Conservation (phyloP, 1,284 basidiomycete genomes). For the Rhodotorula sp. region DNA sequence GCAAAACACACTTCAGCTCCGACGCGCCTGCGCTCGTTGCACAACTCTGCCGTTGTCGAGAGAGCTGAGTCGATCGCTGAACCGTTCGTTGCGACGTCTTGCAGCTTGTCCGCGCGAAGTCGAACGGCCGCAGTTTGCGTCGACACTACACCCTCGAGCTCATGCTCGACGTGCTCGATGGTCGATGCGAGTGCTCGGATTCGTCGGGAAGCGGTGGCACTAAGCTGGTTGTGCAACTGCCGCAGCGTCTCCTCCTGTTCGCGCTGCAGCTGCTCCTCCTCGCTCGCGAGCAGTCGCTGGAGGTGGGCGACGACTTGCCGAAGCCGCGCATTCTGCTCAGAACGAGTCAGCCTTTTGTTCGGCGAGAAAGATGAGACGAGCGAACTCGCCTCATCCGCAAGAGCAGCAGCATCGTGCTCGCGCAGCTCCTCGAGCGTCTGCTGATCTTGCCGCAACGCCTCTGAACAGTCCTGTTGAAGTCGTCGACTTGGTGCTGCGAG, state of each 20-base stretch:
- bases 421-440: slow-evolving; percentile 4
- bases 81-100: background rate
- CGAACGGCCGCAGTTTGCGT: background rate
- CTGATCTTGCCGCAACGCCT: slow-evolving; percentile 8
- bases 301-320: slow-evolving; percentile 5
- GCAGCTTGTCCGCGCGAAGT: background rate
- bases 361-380: too few relatives aligned
- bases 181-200: background rate
- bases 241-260: slow-evolving; percentile 14
- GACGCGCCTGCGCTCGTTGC: too few relatives aligned
- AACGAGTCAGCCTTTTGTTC: background rate
- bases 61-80: background rate
- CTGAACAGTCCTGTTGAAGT: slow-evolving; percentile 9
- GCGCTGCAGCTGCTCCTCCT: background rate
- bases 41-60: too few relatives aligned
- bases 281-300: background rate
- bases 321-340: slow-evolving; percentile 30
- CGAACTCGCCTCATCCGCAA: slow-evolving; percentile 36
- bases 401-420: slow-evolving; percentile 16
- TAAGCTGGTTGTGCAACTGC: slow-evolving; percentile 2
- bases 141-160: background rate
- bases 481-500: slow-evolving; percentile 11
- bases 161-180: background rate
- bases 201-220: background rate
- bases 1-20: too few relatives aligned